A percentile compares a stretch with the other conserved stretches of the same genome.
Evolutionary conservation across 2,329 filamentous ascomycete genomes (phyloP).

Genomic region (Bipolaris sorokiniana): DNA sequence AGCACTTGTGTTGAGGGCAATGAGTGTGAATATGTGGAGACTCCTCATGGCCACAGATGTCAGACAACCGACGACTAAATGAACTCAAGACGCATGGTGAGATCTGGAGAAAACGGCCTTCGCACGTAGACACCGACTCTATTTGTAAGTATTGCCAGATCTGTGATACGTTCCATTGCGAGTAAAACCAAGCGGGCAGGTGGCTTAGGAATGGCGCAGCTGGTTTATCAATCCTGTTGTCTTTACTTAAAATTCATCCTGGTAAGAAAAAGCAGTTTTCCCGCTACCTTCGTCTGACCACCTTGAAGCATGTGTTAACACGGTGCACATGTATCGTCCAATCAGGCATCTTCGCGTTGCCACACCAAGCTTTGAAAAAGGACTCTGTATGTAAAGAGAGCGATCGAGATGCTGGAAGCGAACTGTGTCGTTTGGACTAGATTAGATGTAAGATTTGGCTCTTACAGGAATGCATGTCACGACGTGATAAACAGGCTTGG

Average conservation of each 20-base stretch:
- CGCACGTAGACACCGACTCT: not conserved
- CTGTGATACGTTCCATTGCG: not conserved
- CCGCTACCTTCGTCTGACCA: not conserved
- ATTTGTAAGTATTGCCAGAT: conserved; percentile 3
- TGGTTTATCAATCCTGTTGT: not conserved
- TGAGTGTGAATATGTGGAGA: not conserved
- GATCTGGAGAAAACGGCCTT: not conserved
- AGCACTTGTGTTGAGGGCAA: not conserved
- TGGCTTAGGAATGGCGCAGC: not conserved
- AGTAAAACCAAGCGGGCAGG: not conserved
- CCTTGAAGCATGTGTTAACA: not conserved
- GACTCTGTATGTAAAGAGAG: not conserved
- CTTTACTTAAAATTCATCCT: not conserved
- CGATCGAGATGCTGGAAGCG: conserved; percentile 2
- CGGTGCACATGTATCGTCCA: not conserved
- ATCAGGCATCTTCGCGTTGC: not conserved
- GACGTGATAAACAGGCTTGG: not conserved
- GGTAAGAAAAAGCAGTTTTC: not conserved
- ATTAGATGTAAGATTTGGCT: not conserved
- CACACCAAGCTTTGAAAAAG: not conserved
- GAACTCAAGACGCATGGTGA: not conserved
- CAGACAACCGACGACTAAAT: not conserved
- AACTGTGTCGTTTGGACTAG: not conserved
- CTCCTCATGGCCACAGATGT: not conserved
- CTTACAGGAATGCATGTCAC: not conserved